Base-by-base conservation (phyloP, 352 stramenopile species). In the Pilasporangium apinafurcum region DNA sequence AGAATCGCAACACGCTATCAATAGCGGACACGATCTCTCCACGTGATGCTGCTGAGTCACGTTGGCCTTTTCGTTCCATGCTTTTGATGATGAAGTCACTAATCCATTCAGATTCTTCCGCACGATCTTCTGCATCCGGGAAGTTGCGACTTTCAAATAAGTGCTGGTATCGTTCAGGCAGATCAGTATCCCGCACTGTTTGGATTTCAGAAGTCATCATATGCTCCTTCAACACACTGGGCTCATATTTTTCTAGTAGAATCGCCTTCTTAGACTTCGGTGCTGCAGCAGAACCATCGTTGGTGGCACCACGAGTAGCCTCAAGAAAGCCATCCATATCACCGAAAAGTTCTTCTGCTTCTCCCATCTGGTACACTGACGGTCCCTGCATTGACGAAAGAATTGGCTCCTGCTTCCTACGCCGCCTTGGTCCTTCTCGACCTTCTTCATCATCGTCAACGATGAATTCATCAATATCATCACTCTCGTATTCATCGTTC, bases 401-500 rank as follows among this genome's bases (percentile, higher is more conserved):
- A 3, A 88, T 66, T 12, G 76, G 68, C 34, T 77, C 76, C 47
- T 86, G 68, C 52, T 87, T 87, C n/a, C 80, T 71, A 29, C 74
- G 68, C n/a, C 83, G 74, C 20, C 81, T 76, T 7, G 71, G 75
- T 13, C 73, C 72, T 29, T 90, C 79, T 5, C 78, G 73, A 20
- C 81, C 79, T 68, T 95, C 83, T 58, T 95, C 83, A 29, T 95
- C 83, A 35, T 95, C 83, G 33, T 92, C 82, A 9, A 95, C 83
- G 31, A 95, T 95, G 29, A 95, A 95, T 42, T 92, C 83, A 34
- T 93, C 83, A 47, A 92, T 91, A 29, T 92, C 81, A 33, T 95
- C 83, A 49, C 81, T 93, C 56, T 92, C 82, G 56, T 93, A 95
- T 44, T 95, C 83, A 30, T 92, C 77, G 22, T 87, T 86, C 33